These are phyloP conservation scores for Hemisphaericaspora xylofermentans DNA, from an alignment of 1,139 yeast species.

Conservation along the genomic window DNA sequence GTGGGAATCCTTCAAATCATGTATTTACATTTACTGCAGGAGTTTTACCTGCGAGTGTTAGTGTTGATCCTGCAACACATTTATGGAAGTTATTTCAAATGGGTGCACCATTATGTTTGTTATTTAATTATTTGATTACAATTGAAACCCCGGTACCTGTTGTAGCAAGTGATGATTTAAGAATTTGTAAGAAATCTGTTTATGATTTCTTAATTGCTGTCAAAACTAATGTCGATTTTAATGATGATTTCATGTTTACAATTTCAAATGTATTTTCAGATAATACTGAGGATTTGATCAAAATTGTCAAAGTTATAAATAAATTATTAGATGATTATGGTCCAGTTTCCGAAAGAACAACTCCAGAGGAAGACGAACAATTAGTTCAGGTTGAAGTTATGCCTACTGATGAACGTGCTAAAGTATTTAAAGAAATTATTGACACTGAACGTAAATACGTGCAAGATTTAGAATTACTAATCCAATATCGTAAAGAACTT, in stretches of 20 bases:
- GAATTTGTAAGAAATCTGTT: constrained; percentile 84
- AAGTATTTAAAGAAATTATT: constrained; percentile 79
- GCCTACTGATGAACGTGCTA: constrained; percentile 59
- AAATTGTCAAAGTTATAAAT: constrained; percentile 69
- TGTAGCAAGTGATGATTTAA: constrained; percentile 72
- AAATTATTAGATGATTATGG: constrained; percentile 35
- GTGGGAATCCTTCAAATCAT: constrained; percentile 23
- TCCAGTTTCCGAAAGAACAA: background rate
- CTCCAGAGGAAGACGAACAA: constrained; percentile 3
- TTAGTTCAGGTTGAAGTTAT: constrained; percentile 22
- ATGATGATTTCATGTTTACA: constrained; percentile 78
- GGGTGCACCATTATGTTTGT: constrained; percentile 87
- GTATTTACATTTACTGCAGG: constrained; percentile 71
- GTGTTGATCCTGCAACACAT: constrained; percentile 90
- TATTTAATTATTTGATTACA: constrained; percentile 60
- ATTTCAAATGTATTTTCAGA: constrained; percentile 87
- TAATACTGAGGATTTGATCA: constrained; percentile 72
- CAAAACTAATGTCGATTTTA: constrained; percentile 68
- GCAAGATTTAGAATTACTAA: constrained; percentile 77
- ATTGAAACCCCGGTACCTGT: constrained; percentile 45
- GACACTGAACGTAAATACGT: constrained; percentile 92
- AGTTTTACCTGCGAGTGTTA: constrained; percentile 66
- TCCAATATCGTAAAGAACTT: constrained; percentile 67
- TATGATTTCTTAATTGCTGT: constrained; percentile 90
- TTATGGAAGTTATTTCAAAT: constrained; percentile 86